Percentiles rank a stretch among this genome's conserved stretches.
These are phyloP conservation scores for Calocybe cyanea DNA, from an alignment of 768 basidiomycete genomes.

Conservation along the genomic window DNA sequence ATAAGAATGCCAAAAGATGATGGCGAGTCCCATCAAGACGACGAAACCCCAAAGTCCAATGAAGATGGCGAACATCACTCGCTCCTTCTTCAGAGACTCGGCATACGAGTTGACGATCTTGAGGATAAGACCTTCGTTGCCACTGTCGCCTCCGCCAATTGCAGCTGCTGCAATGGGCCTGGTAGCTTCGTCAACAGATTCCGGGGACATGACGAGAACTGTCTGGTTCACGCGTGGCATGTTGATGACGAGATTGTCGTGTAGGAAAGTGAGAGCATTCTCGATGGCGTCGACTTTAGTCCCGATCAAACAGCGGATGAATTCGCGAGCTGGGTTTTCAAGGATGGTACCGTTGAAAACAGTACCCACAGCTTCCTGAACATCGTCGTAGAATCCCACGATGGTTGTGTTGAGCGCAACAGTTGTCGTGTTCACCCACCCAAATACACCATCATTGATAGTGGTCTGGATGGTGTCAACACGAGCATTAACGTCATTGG, in stretches of 20 bases:
- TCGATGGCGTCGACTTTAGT: conserved; percentile 85
- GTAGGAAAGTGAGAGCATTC: conserved; percentile 85
- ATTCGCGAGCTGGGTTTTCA: conserved; percentile 77
- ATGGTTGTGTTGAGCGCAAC: conserved; percentile 84
- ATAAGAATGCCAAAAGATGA: conserved; percentile 74
- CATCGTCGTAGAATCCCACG: conserved; percentile 79
- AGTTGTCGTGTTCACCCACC: conserved; percentile 93
- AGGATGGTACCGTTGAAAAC: conserved; percentile 87
- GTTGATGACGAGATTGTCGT: conserved; percentile 79
- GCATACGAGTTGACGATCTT: conserved; percentile 73
- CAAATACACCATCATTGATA: conserved; percentile 86
- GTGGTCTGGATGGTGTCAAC: conserved; percentile 67
- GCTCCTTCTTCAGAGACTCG: conserved; percentile 70
- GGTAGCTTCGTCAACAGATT: conserved; percentile 68
- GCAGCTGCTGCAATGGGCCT: conserved; percentile 83
- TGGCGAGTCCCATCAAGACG: conserved; percentile 68
- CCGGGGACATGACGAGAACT: conserved; percentile 73
- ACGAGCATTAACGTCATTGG: conserved; percentile 68
- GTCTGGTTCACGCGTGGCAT: conserved; percentile 75
- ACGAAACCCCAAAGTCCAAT: conserved; percentile 81
- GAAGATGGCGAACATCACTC: conserved; percentile 80
- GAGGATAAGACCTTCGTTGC: conserved; percentile 62
- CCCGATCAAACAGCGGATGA: conserved; percentile 88
- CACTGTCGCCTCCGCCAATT: conserved; percentile 51
- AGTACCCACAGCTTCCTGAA: conserved; percentile 72